Base-by-base conservation (phyloP, 352 stramenopile genomes). In the Phytophthora pinifolia region DNA sequence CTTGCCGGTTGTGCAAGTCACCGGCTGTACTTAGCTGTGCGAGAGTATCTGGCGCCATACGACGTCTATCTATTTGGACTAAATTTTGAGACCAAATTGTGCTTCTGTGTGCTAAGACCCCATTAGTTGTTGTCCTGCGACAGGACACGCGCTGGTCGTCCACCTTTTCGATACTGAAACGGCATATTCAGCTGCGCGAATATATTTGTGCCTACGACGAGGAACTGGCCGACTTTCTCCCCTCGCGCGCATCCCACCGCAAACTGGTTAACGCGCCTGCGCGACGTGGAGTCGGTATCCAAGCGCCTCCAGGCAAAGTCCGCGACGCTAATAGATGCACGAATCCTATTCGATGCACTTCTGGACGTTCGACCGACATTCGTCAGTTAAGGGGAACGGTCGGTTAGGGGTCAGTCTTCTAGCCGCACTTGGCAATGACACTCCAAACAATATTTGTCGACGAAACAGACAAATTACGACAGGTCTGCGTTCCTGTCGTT, bases 31-130 rank as follows among this genome's bases (percentile, higher is more conserved):
- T 8, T 47, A 2, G 20, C 41, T 17, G 41, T 35, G 13, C 35
- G 44, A 17, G 49, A 45, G 9, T 27, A 27, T 27, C 22, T 27
- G 22, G 22, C 22, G 1, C 22, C 22, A 4, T 27, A 27, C 22
- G 54, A 54, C 10, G 1, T 27, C 6, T 25, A 25, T 27, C 6
- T 27, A 27, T 6, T 27, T 27, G 22, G 22, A 27, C 22, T 6
- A 27, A 27, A 27, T 27, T 27, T 27, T 3, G 22, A 6, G 22
- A 27, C 22, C 6, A 27, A 27, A 48, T 42, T 57, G 71, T 5
- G 74, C 64, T 35, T 75, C 69, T 30, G 64, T 72, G 22, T 27
- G 22, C 22, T 4, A 27, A 27, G 22, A 27, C 22, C 22, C 22
- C 22, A 27, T 27, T 27, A 4, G 22, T 27, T 27, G 35, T n/a